Percentiles rank a stretch among this genome's conserved stretches.
These are phyloP conservation scores for Cordyceps pruinosa DNA, from an alignment of 2,329 filamentous ascomycete species.

Conservation along the genomic window DNA sequence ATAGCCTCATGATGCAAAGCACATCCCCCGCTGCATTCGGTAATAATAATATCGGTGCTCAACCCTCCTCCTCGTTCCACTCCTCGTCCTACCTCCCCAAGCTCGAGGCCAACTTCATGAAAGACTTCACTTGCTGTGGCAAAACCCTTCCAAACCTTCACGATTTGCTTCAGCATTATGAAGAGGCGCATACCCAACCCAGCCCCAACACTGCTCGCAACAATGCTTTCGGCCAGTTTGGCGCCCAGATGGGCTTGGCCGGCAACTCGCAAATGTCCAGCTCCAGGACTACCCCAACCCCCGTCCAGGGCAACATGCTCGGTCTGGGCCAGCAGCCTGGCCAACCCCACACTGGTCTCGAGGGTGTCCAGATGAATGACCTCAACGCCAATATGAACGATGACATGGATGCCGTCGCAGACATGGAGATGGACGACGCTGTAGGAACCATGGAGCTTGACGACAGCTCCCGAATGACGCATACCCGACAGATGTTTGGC, in stretches of 20 bases:
- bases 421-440: constrained; percentile 95
- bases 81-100: constrained; percentile 95
- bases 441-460: constrained; percentile 59
- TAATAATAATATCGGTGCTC: constrained; percentile 46
- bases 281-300: constrained; percentile 26
- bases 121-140: constrained; percentile 93
- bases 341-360: constrained; percentile 19
- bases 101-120: constrained; percentile 95
- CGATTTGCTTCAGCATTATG: constrained; percentile 92
- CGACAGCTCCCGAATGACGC: constrained; percentile 58
- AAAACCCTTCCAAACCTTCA: constrained; percentile 84
- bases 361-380: constrained; percentile 33
- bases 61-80: constrained; percentile 86
- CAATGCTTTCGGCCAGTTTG: constrained; percentile 35
- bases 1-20: constrained; percentile 87
- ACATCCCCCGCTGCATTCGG: constrained; percentile 79
- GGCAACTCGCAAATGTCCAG: constrained; percentile 27
- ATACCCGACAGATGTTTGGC: constrained; percentile 62
- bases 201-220: constrained; percentile 36
- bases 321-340: constrained; percentile 23
- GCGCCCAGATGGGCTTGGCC: constrained; percentile 26
- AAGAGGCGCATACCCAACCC: constrained; percentile 82
- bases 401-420: constrained; percentile 79
- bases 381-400: constrained; percentile 35
- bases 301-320: constrained; percentile 24